Evolutionary conservation across 1,284 basidiomycete species (phyloP).

Genomic region (Chiua sp.): DNA sequence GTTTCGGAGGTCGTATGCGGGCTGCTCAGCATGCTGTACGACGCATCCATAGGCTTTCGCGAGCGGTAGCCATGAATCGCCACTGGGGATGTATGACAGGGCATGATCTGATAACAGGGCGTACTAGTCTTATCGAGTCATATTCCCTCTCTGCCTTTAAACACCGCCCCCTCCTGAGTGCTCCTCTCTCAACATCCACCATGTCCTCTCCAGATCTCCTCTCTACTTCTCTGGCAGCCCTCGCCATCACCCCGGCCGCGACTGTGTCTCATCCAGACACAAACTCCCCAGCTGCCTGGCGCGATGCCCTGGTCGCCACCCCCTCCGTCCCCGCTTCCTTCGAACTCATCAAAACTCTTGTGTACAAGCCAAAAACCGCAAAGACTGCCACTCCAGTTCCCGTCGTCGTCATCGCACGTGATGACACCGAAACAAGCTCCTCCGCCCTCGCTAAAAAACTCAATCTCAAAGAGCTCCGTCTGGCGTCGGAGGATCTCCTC

Average conservation of each 20-base stretch:
- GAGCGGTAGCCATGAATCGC: conserved; percentile 9
- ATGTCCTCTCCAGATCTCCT: conserved; percentile 27
- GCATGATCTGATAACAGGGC: conserved; percentile 28
- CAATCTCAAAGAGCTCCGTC: conserved; percentile 86
- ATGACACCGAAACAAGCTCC: conserved; percentile 82
- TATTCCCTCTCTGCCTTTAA: conserved; percentile 25
- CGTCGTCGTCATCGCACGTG: conserved; percentile 86
- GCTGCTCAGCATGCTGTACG: conserved; percentile 29
- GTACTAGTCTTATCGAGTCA: conserved; percentile 33
- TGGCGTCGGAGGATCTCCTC: conserved; percentile 90
- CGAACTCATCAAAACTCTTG: conserved; percentile 81
- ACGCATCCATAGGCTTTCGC: conserved; percentile 31
- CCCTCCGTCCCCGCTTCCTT: conserved; percentile 60
- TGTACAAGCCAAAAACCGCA: conserved; percentile 92
- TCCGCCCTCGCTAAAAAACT: conserved; percentile 82
- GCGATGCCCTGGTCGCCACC: conserved; percentile 58
- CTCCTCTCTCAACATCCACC: conserved; percentile 13
- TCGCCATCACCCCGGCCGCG: conserved; percentile 60
- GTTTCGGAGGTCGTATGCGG: conserved; percentile 29
- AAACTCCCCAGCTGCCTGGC: conserved; percentile 72
- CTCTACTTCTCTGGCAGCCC: conserved; percentile 45
- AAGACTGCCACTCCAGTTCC: conserved; percentile 87
- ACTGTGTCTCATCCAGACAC: conserved; percentile 58
- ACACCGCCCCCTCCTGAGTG: conserved; percentile 14
- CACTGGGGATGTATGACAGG: conserved; percentile 12